A percentile compares a stretch with the other conserved stretches of the same genome.
phyloP scores from a whole-genome alignment of 2,329 filamentous ascomycete genomes.

The Oidium heveae region DNA sequence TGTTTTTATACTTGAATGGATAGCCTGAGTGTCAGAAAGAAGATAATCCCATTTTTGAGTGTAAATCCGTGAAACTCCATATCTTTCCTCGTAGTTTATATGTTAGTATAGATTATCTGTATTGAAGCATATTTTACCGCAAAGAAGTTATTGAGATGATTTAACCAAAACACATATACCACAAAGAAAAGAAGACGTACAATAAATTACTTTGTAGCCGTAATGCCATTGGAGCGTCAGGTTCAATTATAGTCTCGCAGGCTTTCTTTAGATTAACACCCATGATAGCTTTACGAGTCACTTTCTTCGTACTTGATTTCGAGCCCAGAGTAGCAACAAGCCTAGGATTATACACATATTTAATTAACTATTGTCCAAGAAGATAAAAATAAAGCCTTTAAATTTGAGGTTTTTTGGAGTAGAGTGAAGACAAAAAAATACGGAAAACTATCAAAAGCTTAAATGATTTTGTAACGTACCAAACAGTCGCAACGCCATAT shows the following conservation, averaged over 20 bases:
- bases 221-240: conserved; percentile 67
- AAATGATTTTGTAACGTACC: conserved; percentile 27
- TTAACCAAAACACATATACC: not conserved
- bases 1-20: conserved; percentile 45
- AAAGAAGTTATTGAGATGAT: too few species aligned
- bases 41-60: conserved; percentile 72
- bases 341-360: conserved; percentile 23
- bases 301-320: conserved; percentile 41
- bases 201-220: conserved; percentile 75
- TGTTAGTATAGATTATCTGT: conserved; percentile 2
- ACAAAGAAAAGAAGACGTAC: conserved; percentile 17
- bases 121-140: not conserved
- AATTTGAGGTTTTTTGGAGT: too few species aligned
- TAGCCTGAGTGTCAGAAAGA: conserved; percentile 52
- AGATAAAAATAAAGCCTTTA: not conserved
- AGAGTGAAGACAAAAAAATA: too few species aligned
- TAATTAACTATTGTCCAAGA: not conserved
- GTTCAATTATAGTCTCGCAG: conserved; percentile 67
- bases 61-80: conserved; percentile 66
- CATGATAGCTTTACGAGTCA: conserved; percentile 69
- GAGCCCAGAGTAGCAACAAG: conserved; percentile 70
- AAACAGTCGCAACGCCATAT: conserved; percentile 85
- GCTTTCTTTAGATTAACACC: conserved; percentile 70
- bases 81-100: conserved; percentile 18
- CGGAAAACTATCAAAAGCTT: not conserved